Evolutionary conservation across 176 grass and related monocot species (phyloP).

Genomic region (Oryza brachyantha): DNA sequence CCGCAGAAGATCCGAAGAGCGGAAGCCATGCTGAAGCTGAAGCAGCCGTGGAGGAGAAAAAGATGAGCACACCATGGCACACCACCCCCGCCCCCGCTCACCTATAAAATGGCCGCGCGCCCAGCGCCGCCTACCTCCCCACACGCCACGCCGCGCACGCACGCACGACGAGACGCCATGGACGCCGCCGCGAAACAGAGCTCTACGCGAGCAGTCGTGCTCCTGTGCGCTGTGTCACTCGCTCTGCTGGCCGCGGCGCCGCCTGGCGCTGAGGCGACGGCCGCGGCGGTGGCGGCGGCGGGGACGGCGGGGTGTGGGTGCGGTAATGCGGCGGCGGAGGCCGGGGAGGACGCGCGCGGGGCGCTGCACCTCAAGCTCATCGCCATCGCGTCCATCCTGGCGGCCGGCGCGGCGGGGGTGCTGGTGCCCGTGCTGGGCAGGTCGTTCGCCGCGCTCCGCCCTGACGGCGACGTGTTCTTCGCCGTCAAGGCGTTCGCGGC

Average conservation of each 20-base stretch:
- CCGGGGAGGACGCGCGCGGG: slow-evolving; percentile 34
- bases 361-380: slow-evolving; percentile 64
- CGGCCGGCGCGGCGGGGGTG: slow-evolving; percentile 47
- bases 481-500: slow-evolving; percentile 88
- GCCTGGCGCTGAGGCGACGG: neutral
- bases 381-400: slow-evolving; percentile 60
- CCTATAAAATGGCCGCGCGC: slow-evolving; percentile 22
- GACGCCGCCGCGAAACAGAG: neutral
- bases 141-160: neutral
- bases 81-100: neutral
- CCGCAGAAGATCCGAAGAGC: neutral
- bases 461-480: slow-evolving; percentile 66
- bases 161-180: slow-evolving; percentile 18
- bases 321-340: neutral
- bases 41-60: neutral
- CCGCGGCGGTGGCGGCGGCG: neutral
- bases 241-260: neutral
- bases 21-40: neutral
- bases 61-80: slow-evolving; percentile 33
- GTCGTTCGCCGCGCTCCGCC: slow-evolving; percentile 52
- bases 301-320: neutral
- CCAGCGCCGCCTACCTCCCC: slow-evolving; percentile 4
- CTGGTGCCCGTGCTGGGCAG: slow-evolving; percentile 65
- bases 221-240: neutral
- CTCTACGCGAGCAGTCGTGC: neutral